Percentiles rank a stretch among this genome's conserved stretches.
Conservation (phyloP, 1,284 basidiomycete species). For the Naganishia cerealis region DNA sequence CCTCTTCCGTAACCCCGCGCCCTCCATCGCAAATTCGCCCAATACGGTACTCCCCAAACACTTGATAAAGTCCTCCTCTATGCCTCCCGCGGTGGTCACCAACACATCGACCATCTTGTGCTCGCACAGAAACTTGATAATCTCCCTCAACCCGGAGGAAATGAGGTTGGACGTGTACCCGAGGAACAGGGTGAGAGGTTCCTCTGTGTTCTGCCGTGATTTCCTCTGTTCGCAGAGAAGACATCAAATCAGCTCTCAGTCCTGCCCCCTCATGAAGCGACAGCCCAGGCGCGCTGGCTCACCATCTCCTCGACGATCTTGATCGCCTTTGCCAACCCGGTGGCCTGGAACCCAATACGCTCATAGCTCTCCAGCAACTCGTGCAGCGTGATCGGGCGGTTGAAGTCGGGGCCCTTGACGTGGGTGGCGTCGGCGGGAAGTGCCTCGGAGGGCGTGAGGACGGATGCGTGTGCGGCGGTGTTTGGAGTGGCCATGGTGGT, state of each 20-base stretch:
- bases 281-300: constrained; percentile 36
- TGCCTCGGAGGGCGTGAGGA: constrained; percentile 75
- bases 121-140: constrained; percentile 90
- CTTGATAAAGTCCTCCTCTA: constrained; percentile 99
- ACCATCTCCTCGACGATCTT: constrained; percentile 54
- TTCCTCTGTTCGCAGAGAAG: constrained; percentile 39
- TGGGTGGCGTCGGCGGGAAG: constrained; percentile 70
- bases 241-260: not conserved
- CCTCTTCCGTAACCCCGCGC: constrained; percentile 77
- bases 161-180: constrained; percentile 99
- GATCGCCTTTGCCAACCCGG: constrained; percentile 82
- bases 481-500: constrained; percentile 29
- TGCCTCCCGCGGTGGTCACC: constrained; percentile 95
- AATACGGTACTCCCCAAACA: constrained; percentile 94
- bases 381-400: constrained; percentile 67
- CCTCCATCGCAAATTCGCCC: constrained; percentile 88
- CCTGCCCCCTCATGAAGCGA: not conserved
- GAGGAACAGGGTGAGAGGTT: constrained; percentile 73
- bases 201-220: constrained; percentile 44
- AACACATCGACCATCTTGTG: constrained; percentile 85
- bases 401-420: constrained; percentile 86
- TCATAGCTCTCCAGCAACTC: constrained; percentile 76
- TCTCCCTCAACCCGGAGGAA: constrained; percentile 91
- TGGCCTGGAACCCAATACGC: constrained; percentile 93
- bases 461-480: constrained; percentile 59